phyloP scores from a whole-genome alignment of 805 yeast genomes.

The Cyberlindnera amylophila region DNA sequence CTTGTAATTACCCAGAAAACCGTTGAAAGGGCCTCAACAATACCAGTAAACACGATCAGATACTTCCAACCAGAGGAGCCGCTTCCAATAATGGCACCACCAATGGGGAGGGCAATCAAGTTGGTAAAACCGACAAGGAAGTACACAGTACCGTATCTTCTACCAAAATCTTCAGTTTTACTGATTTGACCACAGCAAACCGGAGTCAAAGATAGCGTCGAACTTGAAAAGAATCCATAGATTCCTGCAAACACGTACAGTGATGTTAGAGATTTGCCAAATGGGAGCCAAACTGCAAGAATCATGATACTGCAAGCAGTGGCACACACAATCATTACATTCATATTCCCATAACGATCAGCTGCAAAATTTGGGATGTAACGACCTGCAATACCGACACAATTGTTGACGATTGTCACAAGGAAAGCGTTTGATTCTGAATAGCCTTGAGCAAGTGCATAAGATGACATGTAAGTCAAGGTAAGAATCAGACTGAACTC shows the following conservation, averaged over 20 bases:
- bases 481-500: constrained; percentile 36
- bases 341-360: constrained; percentile 40
- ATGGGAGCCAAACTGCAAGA: constrained; percentile 64
- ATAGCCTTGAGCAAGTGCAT: constrained; percentile 44
- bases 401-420: constrained; percentile 41
- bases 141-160: constrained; percentile 63
- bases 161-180: constrained; percentile 62
- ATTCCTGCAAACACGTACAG: constrained; percentile 50
- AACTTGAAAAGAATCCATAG: constrained; percentile 59
- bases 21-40: constrained; percentile 9
- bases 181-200: constrained; percentile 66
- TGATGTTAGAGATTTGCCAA: constrained; percentile 41
- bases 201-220: constrained; percentile 62
- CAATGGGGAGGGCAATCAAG: constrained; percentile 45
- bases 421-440: constrained; percentile 37
- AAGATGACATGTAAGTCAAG: constrained; percentile 48
- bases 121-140: constrained; percentile 44
- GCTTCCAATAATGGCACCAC: constrained; percentile 43
- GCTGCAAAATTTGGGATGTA: constrained; percentile 38
- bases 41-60: constrained; percentile 37
- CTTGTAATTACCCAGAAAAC: constrained; percentile 18
- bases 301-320: constrained; percentile 42
- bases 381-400: constrained; percentile 41
- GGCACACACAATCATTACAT: constrained; percentile 33
- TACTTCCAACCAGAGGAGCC: constrained; percentile 34